phyloP scores from a whole-genome alignment of 2,329 filamentous ascomycete genomes.

The Falciphora oryzae region DNA sequence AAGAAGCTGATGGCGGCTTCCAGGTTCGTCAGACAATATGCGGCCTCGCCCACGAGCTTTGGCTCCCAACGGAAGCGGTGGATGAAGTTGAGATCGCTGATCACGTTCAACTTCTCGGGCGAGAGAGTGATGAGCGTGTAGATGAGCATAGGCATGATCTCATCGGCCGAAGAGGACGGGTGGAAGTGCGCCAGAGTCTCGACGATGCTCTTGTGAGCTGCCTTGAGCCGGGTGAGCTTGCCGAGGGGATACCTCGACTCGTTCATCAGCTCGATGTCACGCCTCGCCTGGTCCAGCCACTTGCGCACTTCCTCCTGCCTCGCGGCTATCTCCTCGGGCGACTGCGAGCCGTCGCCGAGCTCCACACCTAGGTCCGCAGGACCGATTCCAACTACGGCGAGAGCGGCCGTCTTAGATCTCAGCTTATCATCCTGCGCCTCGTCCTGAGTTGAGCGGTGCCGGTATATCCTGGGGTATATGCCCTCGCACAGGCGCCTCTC shows the following conservation, averaged over 20 bases:
- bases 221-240: slow-evolving; percentile 83
- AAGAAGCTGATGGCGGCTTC: slow-evolving; percentile 93
- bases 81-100: slow-evolving; percentile 93
- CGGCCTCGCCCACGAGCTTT: slow-evolving; percentile 87
- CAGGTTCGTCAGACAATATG: slow-evolving; percentile 93
- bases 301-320: slow-evolving; percentile 63
- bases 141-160: slow-evolving; percentile 94
- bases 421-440: slow-evolving; percentile 93
- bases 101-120: slow-evolving; percentile 77
- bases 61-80: slow-evolving; percentile 81
- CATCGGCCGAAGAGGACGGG: slow-evolving; percentile 84
- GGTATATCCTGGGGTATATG: slow-evolving; percentile 83
- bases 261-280: slow-evolving; percentile 74
- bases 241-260: slow-evolving; percentile 82
- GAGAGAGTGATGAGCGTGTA: slow-evolving; percentile 91
- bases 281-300: slow-evolving; percentile 65
- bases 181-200: slow-evolving; percentile 69
- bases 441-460: slow-evolving; percentile 85
- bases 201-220: slow-evolving; percentile 89
- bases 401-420: slow-evolving; percentile 84
- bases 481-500: slow-evolving; percentile 81
- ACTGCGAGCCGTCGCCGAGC: slow-evolving; percentile 50
- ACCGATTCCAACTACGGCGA: slow-evolving; percentile 87
- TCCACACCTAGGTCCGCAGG: slow-evolving; percentile 79
- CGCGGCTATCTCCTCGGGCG: slow-evolving; percentile 51